Conservation (phyloP, 805 yeast species). For the Teunomyces barrocoloradensis region DNA sequence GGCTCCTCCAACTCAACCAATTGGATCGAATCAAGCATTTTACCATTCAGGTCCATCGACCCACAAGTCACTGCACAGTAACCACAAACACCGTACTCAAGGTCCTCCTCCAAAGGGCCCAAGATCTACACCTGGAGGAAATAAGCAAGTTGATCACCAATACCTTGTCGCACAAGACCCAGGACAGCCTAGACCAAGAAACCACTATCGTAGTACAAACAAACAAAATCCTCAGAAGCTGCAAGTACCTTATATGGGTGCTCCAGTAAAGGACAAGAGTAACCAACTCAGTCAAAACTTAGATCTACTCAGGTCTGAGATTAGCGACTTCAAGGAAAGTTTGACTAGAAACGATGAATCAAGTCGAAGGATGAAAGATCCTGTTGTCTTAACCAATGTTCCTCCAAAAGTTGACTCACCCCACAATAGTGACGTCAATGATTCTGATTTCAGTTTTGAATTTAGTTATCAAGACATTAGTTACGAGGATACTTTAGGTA, state of each 20-base stretch:
- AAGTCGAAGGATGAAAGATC: background rate
- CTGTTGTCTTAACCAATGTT: background rate
- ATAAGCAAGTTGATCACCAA: background rate
- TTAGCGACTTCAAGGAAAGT: conserved; percentile 45
- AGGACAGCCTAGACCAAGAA: conserved; percentile 4
- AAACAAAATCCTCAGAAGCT: conserved; percentile 1
- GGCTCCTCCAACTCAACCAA: conserved; percentile 11
- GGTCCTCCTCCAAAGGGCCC: conserved; percentile 2
- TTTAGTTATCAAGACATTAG: conserved; percentile 37
- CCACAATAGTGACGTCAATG: conserved; percentile 9
- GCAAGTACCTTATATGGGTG: conserved; percentile 10
- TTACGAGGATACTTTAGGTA: conserved; percentile 38
- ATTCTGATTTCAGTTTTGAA: conserved; percentile 39
- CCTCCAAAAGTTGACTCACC: background rate
- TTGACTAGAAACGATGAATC: conserved; percentile 25
- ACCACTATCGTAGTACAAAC: conserved; percentile 6
- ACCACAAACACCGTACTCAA: conserved; percentile 4
- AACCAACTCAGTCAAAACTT: conserved; percentile 39
- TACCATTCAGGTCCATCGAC: conserved; percentile 12
- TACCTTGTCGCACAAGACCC: background rate
- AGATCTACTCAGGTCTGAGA: conserved; percentile 39
- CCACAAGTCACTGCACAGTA: conserved; percentile 1
- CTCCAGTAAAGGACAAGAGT: conserved; percentile 22
- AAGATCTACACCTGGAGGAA: background rate
- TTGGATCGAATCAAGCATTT: conserved; percentile 7